Conservation (phyloP, 495 filamentous ascomycete species). For the Bacidia gigantensis region DNA sequence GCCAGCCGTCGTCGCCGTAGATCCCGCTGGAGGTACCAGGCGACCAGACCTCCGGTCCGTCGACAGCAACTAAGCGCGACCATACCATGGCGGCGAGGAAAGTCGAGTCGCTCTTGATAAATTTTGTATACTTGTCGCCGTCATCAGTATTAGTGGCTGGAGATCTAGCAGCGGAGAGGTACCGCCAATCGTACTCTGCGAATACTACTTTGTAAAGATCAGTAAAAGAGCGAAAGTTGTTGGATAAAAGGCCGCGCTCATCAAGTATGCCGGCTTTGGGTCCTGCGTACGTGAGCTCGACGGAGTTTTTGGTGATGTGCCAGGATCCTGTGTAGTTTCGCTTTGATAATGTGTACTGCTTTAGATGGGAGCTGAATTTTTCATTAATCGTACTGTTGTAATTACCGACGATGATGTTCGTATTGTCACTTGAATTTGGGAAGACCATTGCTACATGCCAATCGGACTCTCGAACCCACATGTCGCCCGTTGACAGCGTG, state of each 20-base stretch:
- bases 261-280: not conserved
- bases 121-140: not conserved
- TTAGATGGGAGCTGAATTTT: not conserved
- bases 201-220: not conserved
- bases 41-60: not conserved
- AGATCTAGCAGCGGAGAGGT: not conserved
- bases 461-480: not conserved
- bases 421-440: not conserved
- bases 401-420: not conserved
- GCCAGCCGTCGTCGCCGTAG: not conserved
- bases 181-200: conserved; percentile 1
- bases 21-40: not conserved
- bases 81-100: not conserved
- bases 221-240: not conserved
- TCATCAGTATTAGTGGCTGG: not conserved
- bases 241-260: not conserved
- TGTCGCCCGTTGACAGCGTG: not conserved
- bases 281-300: not conserved
- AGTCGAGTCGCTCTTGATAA: not conserved
- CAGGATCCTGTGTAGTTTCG: not conserved
- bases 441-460: not conserved
- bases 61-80: not conserved
- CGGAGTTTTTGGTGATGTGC: not conserved
- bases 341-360: not conserved
- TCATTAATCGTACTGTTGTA: not conserved